These are phyloP conservation scores for Elsinoe australis DNA, from an alignment of 2,329 filamentous ascomycete genomes.

Conservation along the genomic window DNA sequence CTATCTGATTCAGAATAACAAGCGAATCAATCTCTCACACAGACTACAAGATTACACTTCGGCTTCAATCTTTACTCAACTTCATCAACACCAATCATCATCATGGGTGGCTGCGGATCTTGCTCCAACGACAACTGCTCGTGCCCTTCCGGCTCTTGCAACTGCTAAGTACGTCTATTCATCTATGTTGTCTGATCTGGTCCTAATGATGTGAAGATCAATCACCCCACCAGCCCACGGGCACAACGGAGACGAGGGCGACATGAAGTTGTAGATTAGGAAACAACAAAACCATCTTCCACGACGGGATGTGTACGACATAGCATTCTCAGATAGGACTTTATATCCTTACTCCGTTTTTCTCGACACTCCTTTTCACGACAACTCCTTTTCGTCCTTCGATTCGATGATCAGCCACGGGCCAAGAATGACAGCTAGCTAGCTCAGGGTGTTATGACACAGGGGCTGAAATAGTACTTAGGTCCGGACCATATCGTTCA, in stretches of 20 bases:
- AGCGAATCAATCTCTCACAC: background rate
- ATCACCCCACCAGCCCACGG: background rate
- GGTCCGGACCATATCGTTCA: constrained; percentile 4
- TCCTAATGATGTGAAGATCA: background rate
- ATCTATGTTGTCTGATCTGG: too few species aligned
- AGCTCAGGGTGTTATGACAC: too few species aligned
- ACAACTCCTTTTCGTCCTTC: background rate
- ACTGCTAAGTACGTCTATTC: constrained; percentile 25
- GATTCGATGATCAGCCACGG: background rate
- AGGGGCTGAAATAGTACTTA: too few species aligned
- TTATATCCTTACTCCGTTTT: background rate
- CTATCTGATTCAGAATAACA: background rate
- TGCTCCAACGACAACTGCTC: constrained; percentile 28
- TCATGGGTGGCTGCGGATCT: constrained; percentile 28
- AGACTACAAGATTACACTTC: too few species aligned
- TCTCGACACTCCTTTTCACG: background rate
- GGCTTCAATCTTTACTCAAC: too few species aligned
- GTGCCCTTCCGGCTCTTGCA: constrained; percentile 27
- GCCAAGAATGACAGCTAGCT: background rate
- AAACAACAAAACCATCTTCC: too few species aligned
- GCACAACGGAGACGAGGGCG: background rate
- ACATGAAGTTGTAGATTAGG: too few species aligned
- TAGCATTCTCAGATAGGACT: background rate
- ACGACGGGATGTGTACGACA: background rate
- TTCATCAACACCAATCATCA: constrained; percentile 23